Percentiles rank a stretch among this genome's conserved stretches.
Conservation (phyloP, 1,284 basidiomycete species). For the Lignosus rhinocerotis region DNA sequence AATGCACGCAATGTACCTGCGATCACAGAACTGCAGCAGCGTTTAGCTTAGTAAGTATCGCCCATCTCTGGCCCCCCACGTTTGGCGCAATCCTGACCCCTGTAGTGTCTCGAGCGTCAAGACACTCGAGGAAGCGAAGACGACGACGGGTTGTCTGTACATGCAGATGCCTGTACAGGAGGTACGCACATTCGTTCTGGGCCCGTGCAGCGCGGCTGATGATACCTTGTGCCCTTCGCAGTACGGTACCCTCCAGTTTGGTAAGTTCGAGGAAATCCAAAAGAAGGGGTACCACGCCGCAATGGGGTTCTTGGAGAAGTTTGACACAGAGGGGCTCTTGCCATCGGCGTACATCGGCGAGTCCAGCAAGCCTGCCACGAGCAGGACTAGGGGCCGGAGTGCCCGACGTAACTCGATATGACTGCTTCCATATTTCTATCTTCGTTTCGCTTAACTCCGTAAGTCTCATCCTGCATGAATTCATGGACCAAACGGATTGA, state of each 20-base stretch:
- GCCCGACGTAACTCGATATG: constrained; percentile 74
- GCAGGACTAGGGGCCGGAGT: constrained; percentile 70
- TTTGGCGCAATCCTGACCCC: background rate
- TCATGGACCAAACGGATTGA: background rate
- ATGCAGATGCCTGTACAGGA: constrained; percentile 95
- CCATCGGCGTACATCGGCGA: constrained; percentile 70
- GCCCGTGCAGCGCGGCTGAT: constrained; percentile 17
- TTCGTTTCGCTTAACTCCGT: background rate
- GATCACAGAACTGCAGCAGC: constrained; percentile 95
- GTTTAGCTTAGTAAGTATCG: constrained; percentile 85
- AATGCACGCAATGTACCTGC: constrained; percentile 81
- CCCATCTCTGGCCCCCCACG: background rate
- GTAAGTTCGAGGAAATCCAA: constrained; percentile 83
- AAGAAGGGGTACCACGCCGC: constrained; percentile 83
- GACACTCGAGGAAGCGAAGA: constrained; percentile 93
- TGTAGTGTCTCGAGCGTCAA: constrained; percentile 91
- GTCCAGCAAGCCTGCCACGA: constrained; percentile 43
- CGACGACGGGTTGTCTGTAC: constrained; percentile 85
- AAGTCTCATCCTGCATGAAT: background rate
- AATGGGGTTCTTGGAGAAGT: constrained; percentile 71
- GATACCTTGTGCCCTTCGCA: constrained; percentile 28
- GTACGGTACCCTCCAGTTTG: constrained; percentile 81
- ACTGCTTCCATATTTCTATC: background rate
- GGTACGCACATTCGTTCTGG: constrained; percentile 40
- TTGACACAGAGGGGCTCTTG: constrained; percentile 81